phyloP scores from a whole-genome alignment of 768 basidiomycete species.

The Russula vinacea region DNA sequence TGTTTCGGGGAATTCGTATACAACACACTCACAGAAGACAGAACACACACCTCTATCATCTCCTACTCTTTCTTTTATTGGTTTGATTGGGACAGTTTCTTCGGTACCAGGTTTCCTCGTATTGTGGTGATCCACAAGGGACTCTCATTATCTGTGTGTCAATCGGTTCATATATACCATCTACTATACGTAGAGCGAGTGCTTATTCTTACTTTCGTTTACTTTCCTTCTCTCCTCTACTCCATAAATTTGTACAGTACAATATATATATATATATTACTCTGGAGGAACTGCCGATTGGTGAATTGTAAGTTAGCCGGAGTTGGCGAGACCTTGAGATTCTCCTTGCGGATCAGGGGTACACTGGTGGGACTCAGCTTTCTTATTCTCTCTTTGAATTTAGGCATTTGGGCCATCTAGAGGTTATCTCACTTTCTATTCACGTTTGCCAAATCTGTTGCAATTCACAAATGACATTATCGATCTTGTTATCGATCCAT shows the following conservation, averaged over 20 bases:
- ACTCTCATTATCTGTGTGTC: background rate
- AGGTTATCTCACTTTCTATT: too few relatives aligned
- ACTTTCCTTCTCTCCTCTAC: background rate
- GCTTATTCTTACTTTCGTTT: background rate
- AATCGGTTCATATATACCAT: constrained; percentile 9
- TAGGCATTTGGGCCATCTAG: too few relatives aligned
- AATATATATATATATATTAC: background rate
- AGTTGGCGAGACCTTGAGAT: too few relatives aligned
- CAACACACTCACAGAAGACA: background rate
- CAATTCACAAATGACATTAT: too few relatives aligned
- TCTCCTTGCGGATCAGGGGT: too few relatives aligned
- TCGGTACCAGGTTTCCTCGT: background rate
- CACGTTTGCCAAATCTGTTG: too few relatives aligned
- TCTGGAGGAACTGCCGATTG: background rate
- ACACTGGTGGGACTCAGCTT: too few relatives aligned
- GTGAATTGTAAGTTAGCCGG: background rate
- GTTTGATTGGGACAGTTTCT: background rate
- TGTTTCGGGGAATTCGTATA: background rate
- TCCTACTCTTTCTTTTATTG: background rate
- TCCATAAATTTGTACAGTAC: constrained; percentile 10
- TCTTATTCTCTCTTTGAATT: too few relatives aligned
- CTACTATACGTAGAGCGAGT: constrained; percentile 3
- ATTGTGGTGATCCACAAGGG: background rate
- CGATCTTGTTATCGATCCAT: too few relatives aligned
- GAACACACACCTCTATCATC: background rate